A percentile compares a stretch with the other conserved stretches of the same genome.
Evolutionary conservation across 306 rosid species (phyloP).

Genomic region (Cicer cuneatum): DNA sequence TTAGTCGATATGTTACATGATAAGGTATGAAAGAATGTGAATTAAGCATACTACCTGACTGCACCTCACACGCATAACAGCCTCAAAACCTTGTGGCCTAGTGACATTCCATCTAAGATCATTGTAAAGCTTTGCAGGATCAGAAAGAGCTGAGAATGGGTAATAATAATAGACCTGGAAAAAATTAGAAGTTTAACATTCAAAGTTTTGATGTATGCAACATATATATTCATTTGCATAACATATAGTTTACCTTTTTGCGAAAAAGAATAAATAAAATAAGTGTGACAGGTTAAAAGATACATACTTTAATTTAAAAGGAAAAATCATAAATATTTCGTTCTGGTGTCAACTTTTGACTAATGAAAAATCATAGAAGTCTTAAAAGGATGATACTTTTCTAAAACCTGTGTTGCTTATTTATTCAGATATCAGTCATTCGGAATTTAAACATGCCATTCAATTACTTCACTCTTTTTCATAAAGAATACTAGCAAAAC

Average conservation of each 20-base stretch:
- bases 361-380: slow-evolving; percentile 21
- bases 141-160: slow-evolving; percentile 95
- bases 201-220: slow-evolving; percentile 13
- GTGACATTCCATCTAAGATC: slow-evolving; percentile 98
- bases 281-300: slow-evolving; percentile 5
- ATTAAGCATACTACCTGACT: slow-evolving; percentile 75
- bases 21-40: slow-evolving; percentile 30
- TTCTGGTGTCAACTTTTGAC: slow-evolving; percentile 13
- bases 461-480: slow-evolving; percentile 17
- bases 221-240: slow-evolving; percentile 8
- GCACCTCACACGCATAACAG: slow-evolving; percentile 98
- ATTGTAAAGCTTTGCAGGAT: slow-evolving; percentile 93
- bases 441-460: slow-evolving; percentile 15
- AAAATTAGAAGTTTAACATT: slow-evolving; percentile 33
- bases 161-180: slow-evolving; percentile 88
- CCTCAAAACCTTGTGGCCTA: slow-evolving; percentile 98
- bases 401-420: slow-evolving; percentile 20
- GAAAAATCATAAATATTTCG: background rate
- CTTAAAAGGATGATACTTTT: background rate
- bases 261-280: background rate
- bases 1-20: slow-evolving; percentile 18
- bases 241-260: slow-evolving; percentile 13
- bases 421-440: slow-evolving; percentile 9
- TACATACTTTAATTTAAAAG: background rate
- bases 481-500: slow-evolving; percentile 10